phyloP scores from a whole-genome alignment of 345 rosid species.

The Kandelia obovata region DNA sequence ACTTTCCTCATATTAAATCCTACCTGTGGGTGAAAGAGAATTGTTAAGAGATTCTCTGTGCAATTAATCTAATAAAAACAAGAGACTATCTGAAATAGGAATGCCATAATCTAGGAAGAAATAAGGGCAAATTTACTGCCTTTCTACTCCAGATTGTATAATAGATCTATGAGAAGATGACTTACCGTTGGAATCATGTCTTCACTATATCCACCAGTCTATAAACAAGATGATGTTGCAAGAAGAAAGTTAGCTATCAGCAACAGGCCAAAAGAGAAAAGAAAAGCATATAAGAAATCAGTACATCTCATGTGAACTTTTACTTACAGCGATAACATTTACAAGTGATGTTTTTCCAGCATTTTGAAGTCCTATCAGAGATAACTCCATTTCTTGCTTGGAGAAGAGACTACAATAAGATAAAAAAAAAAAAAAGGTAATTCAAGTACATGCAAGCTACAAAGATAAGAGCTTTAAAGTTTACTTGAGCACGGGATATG shows the following conservation, averaged over 20 bases:
- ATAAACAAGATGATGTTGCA: slow-evolving; percentile 16
- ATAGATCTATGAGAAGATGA: slow-evolving; percentile 2
- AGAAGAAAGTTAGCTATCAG: slow-evolving; percentile 21
- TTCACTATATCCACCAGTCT: slow-evolving; percentile 92
- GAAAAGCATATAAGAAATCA: slow-evolving; percentile 1
- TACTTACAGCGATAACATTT: slow-evolving; percentile 71
- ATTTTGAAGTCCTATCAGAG: slow-evolving; percentile 85
- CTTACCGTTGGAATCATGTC: slow-evolving; percentile 91
- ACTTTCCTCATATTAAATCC: slow-evolving; percentile 91
- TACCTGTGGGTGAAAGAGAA: slow-evolving; percentile 41
- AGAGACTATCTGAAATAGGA: not conserved
- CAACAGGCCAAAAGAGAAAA: slow-evolving; percentile 8
- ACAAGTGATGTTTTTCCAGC: slow-evolving; percentile 88
- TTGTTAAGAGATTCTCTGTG: not conserved
- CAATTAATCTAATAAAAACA: not conserved
- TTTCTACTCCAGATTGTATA: not conserved
- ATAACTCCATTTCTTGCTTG: slow-evolving; percentile 86
- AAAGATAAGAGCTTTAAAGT: not conserved
- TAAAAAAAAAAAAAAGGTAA: not conserved
- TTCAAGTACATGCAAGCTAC: not conserved
- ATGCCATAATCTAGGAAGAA: not conserved
- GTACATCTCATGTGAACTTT: slow-evolving; percentile 1
- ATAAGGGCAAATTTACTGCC: not conserved
- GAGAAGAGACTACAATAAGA: slow-evolving; percentile 61
- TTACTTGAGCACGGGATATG: too few species aligned